These are phyloP conservation scores for Saturnispora galanensis DNA, from an alignment of 805 yeast species.

Conservation along the genomic window DNA sequence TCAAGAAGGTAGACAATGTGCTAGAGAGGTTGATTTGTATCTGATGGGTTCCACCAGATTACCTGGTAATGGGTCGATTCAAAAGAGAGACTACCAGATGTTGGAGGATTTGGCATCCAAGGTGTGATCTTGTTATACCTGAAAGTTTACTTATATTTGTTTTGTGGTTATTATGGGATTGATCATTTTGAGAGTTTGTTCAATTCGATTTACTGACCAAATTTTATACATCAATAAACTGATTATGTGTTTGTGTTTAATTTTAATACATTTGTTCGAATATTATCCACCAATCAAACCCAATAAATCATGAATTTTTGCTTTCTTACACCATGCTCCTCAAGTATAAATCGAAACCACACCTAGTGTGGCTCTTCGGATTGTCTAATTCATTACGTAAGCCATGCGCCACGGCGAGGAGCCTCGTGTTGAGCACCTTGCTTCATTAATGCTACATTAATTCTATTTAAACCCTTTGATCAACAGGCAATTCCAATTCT, in stretches of 20 bases:
- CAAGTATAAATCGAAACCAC: no score
- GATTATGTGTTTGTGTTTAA: no score
- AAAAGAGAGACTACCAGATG: constrained; percentile 69
- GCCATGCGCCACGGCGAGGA: no score
- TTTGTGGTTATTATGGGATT: not conserved
- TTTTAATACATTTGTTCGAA: no score
- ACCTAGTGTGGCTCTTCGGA: no score
- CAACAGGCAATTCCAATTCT: not conserved
- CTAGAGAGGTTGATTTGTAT: constrained; percentile 78
- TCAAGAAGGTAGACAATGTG: constrained; percentile 98
- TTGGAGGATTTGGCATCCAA: constrained; percentile 68
- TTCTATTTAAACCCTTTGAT: not conserved
- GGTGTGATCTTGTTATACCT: constrained; percentile 23
- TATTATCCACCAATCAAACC: no score
- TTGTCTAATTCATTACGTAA: no score
- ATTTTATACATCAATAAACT: no score
- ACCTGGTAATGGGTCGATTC: constrained; percentile 92
- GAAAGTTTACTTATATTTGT: not conserved
- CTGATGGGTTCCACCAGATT: constrained; percentile 71
- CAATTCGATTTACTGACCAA: no score
- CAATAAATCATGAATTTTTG: no score
- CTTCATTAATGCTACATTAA: not conserved
- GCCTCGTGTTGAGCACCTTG: no score
- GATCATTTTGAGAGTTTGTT: not conserved
- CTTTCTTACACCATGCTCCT: no score